Conservation (phyloP, 257 asterid species). For the Rhazya stricta region DNA sequence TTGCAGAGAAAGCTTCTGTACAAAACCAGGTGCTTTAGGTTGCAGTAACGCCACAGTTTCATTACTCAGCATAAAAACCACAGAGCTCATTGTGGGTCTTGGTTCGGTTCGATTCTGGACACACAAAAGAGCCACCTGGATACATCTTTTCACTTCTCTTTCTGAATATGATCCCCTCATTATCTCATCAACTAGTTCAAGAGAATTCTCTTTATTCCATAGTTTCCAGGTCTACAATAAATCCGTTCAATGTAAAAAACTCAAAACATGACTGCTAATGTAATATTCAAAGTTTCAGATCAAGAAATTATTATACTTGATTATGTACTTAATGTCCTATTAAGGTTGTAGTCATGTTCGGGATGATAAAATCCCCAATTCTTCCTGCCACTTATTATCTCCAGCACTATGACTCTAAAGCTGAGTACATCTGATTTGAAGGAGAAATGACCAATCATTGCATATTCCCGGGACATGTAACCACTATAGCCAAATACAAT, state of each 20-base stretch:
- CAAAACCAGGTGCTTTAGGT: slow-evolving; percentile 16
- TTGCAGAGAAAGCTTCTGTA: not conserved
- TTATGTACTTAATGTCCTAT: slow-evolving; percentile 21
- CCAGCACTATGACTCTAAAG: slow-evolving; percentile 34
- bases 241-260: not conserved
- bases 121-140: slow-evolving; percentile 50
- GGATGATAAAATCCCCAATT: slow-evolving; percentile 22
- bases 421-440: slow-evolving; percentile 39
- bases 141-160: slow-evolving; percentile 40
- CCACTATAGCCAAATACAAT: slow-evolving; percentile 27
- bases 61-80: slow-evolving; percentile 28
- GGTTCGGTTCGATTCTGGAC: slow-evolving; percentile 48
- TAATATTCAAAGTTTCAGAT: not conserved
- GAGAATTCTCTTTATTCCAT: slow-evolving; percentile 42
- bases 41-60: slow-evolving; percentile 17
- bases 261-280: not conserved
- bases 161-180: slow-evolving; percentile 14
- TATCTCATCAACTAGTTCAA: slow-evolving; percentile 37
- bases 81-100: slow-evolving; percentile 44
- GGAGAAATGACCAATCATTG: slow-evolving; percentile 30
- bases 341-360: slow-evolving; percentile 24
- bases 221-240: slow-evolving; percentile 53
- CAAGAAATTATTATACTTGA: not conserved
- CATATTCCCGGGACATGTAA: slow-evolving; percentile 39
- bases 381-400: slow-evolving; percentile 33